phyloP scores from a whole-genome alignment of 1,284 basidiomycete species.

The Marasmius oreades region DNA sequence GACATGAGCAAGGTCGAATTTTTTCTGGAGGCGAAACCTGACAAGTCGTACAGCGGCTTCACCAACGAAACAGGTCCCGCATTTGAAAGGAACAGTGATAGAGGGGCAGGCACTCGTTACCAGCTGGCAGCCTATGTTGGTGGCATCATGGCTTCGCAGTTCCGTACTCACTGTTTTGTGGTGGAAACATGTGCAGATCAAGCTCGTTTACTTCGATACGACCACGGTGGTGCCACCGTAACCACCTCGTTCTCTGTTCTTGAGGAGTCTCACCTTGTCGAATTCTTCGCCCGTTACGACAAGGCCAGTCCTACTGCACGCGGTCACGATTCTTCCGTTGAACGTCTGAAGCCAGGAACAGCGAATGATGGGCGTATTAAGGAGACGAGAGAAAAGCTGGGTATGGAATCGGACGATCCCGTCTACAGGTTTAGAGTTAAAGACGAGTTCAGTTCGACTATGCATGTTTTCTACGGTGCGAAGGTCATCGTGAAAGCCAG shows the following conservation, averaged over 20 bases:
- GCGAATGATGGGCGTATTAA: not conserved
- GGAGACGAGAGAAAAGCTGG: not conserved
- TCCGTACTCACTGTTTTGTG: constrained; percentile 17
- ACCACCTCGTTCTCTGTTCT: constrained; percentile 17
- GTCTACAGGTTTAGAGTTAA: no score
- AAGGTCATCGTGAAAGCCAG: no score
- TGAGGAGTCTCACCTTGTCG: constrained; percentile 7
- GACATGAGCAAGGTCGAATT: no score
- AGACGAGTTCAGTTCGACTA: no score
- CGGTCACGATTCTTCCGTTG: constrained; percentile 18
- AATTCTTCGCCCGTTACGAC: constrained; percentile 20
- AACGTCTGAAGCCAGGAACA: not conserved
- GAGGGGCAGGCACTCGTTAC: not conserved
- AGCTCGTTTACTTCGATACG: constrained; percentile 23
- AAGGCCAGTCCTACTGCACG: constrained; percentile 11
- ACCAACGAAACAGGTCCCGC: not conserved
- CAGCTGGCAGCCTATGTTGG: constrained; percentile 11
- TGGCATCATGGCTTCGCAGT: constrained; percentile 13
- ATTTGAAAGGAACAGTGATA: not conserved
- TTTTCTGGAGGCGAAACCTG: no score
- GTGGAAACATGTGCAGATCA: constrained; percentile 9
- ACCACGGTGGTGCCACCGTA: constrained; percentile 18
- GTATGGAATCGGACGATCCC: not conserved
- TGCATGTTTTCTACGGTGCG: no score
- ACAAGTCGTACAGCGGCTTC: not conserved